These are phyloP conservation scores for Epichloe coenophiala DNA, from an alignment of 2,329 filamentous ascomycete species.

Conservation along the genomic window DNA sequence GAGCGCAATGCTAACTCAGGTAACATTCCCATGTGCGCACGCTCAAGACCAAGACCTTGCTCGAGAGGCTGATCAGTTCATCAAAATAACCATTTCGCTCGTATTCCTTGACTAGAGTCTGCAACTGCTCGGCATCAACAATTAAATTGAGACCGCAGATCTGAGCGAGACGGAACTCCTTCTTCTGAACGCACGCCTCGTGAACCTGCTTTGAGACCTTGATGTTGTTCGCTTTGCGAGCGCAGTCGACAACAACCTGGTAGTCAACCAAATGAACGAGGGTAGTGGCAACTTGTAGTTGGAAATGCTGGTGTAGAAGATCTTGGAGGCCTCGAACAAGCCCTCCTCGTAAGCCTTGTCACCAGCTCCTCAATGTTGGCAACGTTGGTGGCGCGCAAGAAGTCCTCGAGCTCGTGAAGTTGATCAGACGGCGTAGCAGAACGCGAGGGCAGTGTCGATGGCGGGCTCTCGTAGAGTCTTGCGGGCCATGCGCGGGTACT, in stretches of 20 bases:
- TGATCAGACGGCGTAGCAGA: conserved; percentile 90
- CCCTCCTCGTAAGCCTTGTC: conserved; percentile 97
- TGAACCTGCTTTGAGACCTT: conserved; percentile 99
- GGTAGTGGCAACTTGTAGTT: conserved; percentile 98
- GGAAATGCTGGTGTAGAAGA: conserved; percentile 95
- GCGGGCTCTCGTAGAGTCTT: conserved; percentile 90
- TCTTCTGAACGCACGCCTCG: conserved; percentile 89
- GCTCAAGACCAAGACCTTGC: conserved; percentile 84
- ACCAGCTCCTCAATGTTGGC: conserved; percentile 88
- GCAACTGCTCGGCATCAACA: conserved; percentile 89
- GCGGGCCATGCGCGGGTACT: conserved; percentile 90
- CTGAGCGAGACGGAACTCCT: conserved; percentile 96
- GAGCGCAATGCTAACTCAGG: conserved; percentile 79
- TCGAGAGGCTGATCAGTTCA: conserved; percentile 85
- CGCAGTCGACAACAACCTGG: conserved; percentile 93
- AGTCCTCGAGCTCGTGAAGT: conserved; percentile 87
- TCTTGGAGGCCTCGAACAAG: conserved; percentile 91
- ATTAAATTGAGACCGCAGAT: conserved; percentile 98
- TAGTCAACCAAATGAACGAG: conserved; percentile 95
- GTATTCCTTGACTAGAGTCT: conserved; percentile 89
- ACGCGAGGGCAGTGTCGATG: conserved; percentile 87
- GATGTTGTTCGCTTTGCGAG: conserved; percentile 96
- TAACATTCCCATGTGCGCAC: conserved; percentile 94
- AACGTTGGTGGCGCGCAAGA: conserved; percentile 83
- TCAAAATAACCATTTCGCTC: conserved; percentile 97